These are phyloP conservation scores for Jaenimonas drosophilae DNA, from an alignment of 208 protist genomes.

Conservation along the genomic window DNA sequence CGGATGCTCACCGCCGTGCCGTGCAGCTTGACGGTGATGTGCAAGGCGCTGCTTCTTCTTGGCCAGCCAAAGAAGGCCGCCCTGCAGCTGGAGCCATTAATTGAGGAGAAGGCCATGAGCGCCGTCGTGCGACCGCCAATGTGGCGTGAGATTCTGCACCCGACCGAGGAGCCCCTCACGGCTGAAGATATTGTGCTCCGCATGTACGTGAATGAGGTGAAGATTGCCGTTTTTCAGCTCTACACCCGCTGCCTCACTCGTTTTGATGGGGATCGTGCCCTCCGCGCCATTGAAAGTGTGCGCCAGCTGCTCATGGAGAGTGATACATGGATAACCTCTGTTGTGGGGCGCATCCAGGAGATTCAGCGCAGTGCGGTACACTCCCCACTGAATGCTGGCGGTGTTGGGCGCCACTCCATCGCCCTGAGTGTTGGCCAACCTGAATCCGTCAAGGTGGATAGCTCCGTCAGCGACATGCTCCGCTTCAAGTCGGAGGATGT, in stretches of 20 bases:
- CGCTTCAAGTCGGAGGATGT: background rate
- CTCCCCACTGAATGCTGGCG: too few species aligned
- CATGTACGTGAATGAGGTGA: constrained; percentile 52
- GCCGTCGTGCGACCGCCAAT: constrained; percentile 56
- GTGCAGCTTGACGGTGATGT: constrained; percentile 53
- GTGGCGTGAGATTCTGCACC: constrained; percentile 52
- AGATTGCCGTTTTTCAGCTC: constrained; percentile 66
- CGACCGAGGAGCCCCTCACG: constrained; percentile 39
- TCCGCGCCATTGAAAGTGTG: constrained; percentile 31
- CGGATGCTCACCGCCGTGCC: constrained; percentile 63
- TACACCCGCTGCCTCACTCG: constrained; percentile 66
- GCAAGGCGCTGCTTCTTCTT: constrained; percentile 62
- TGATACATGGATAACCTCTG: constrained; percentile 28
- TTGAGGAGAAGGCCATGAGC: constrained; percentile 66
- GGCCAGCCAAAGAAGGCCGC: constrained; percentile 75
- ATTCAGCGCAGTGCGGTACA: too few species aligned
- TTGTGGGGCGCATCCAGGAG: background rate
- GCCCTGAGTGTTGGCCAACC: background rate
- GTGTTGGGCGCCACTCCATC: too few species aligned
- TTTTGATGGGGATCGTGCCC: constrained; percentile 63
- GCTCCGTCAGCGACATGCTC: background rate
- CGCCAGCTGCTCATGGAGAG: constrained; percentile 30
- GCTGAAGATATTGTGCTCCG: constrained; percentile 54
- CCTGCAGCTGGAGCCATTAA: constrained; percentile 74
- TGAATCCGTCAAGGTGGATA: background rate